Conservation (phyloP, 352 stramenopile species). For the Phytophthora aleatoria region DNA sequence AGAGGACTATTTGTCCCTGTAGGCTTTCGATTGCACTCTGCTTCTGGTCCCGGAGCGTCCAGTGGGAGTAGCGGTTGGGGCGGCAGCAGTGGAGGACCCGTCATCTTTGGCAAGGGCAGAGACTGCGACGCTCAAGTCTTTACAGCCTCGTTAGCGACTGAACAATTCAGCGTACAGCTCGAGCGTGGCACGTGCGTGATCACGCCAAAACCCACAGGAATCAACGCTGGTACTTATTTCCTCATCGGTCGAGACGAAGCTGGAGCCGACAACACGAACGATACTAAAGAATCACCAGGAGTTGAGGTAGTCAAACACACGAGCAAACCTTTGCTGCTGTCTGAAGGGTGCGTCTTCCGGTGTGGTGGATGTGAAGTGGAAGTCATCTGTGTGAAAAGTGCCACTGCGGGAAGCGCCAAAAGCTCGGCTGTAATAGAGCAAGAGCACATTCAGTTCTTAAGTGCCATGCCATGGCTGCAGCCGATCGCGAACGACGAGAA, state of each 20-base stretch:
- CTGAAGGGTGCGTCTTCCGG: slow-evolving; percentile 69
- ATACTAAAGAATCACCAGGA: background rate
- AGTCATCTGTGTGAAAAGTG: slow-evolving; percentile 63
- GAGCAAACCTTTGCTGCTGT: slow-evolving; percentile 74
- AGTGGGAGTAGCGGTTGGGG: slow-evolving; percentile 31
- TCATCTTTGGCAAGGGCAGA: slow-evolving; percentile 64
- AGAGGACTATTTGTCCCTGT: slow-evolving; percentile 58
- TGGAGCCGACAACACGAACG: background rate
- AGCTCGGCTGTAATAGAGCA: slow-evolving; percentile 28
- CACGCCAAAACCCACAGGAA: slow-evolving; percentile 55
- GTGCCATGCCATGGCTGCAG: slow-evolving; percentile 62
- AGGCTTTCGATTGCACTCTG: slow-evolving; percentile 50
- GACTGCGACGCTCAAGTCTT: slow-evolving; percentile 65
- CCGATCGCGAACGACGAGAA: slow-evolving; percentile 56
- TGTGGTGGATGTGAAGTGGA: slow-evolving; percentile 65
- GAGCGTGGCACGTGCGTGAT: slow-evolving; percentile 63
- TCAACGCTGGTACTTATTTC: slow-evolving; percentile 78
- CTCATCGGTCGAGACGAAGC: slow-evolving; percentile 55
- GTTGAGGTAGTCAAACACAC: slow-evolving; percentile 59
- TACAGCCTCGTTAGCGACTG: slow-evolving; percentile 55
- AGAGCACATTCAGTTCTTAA: slow-evolving; percentile 49
- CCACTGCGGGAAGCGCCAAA: background rate
- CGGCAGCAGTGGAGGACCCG: slow-evolving; percentile 37
- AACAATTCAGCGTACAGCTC: slow-evolving; percentile 73
- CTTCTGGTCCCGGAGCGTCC: slow-evolving; percentile 33